Evolutionary conservation across 2,329 filamentous ascomycete genomes (phyloP), one percentile per base, ranked within the genome.

Genomic region (Cryphonectria naterciae): DNA sequence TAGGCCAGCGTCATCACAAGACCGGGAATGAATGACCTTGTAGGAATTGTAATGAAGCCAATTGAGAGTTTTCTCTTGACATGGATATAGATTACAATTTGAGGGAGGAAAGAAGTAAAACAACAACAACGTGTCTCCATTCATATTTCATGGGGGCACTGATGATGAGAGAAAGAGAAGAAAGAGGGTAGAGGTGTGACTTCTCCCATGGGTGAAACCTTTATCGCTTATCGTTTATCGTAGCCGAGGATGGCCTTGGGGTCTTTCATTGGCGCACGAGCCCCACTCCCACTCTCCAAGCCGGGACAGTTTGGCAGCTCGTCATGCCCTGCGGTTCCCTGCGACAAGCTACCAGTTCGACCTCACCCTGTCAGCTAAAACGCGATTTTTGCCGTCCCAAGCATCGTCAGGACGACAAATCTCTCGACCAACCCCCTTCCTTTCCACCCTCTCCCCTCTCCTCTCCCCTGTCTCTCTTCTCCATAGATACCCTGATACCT

Each of bases 371-470:
- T 39, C 61, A 43, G 22, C 39, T 39, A 25, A 62, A 46, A 64
- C 61, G 58, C 68, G 65, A 72, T 68, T 69, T 72, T 72, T 56
- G 61, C 68, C 37, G 56, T 43, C 49, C 39, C 49, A 52, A 52
- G 64, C 58, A 58, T 72, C 73, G 62, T 67, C 69, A 71, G 67
- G 65, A 68, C 69, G 67, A 63, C 68, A 68, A 68, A 17, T 15
- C 39, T 28, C n/a, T 39, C 37, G 22, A 41, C 28, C 58, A 19
- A 62, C 52, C 13, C 52, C 52, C 64, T 43, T 41, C 37, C 15
- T 56, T 52, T 58, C 54, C 66, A 43, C 25, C 64, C 46, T 46
- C 46, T 39, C 66, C 56, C 54, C 61, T 32, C 61, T 37, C 41
- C 15, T n/a, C 22, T 49, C 19, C 46, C 2, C 37, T 39, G 8